Evolutionary conservation across 495 filamentous ascomycete genomes (phyloP), one percentile per base, ranked within the genome.

Genomic region (Penicillium salamii): DNA sequence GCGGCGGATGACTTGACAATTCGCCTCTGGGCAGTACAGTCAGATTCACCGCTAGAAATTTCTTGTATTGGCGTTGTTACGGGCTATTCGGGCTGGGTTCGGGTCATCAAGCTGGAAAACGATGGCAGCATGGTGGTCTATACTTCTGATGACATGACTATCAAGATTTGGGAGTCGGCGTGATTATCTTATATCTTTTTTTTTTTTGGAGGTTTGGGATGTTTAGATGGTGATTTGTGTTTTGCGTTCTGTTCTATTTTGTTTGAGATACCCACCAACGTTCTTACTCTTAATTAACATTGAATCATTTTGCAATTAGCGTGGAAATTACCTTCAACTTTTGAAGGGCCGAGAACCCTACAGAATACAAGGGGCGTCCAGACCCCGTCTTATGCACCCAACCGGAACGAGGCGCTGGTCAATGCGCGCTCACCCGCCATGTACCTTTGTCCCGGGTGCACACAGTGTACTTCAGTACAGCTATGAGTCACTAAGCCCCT

Each of bases 91-190:
- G 46, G 46, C 3, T 48, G 46, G 46, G 46, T 48, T 21, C 36
- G 46, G 13, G 46, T 35, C 3, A 48, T 48, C 11, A 40, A 17
- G 9, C n/a, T 48, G 24, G 28, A 18, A 23, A 6, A 12, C 11
- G 46, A 48, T 32, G 46, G 36, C 11, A 29, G 14, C 2, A 33
- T 48, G 36, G 36, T 40, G 5, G 46, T 40, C 28, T 48, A 48
- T 12, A 48, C 46, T 2, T 48, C 46, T 17, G 46, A 48, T 23
- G 46, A 48, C 26, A 48, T 48, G 46, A 48, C 46, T 23, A 48
- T 48, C 36, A 48, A 48, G 36, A 40, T 48, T 7, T 48, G 46
- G 46, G 17, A 26, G 11, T 46, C 43, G 32, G 43, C n/a, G 18
- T 34, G 43, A 46, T 21, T 21, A 8, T n/a, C n/a, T n/a, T n/a